Conservation (phyloP, 202 grass and related monocot genomes). For the Hordeum pubiflorum region DNA sequence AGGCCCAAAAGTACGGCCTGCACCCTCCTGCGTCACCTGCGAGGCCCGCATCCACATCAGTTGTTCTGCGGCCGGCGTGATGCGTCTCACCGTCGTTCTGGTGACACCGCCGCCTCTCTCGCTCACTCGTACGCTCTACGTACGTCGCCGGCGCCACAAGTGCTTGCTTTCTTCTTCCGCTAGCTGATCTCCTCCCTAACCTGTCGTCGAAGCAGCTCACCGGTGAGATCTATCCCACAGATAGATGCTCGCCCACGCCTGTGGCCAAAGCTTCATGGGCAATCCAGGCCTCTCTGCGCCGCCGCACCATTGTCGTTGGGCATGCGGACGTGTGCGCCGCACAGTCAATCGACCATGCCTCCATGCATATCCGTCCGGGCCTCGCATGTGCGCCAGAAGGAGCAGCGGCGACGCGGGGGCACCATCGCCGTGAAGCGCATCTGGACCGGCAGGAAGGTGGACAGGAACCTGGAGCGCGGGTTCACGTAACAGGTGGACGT, state of each 20-base stretch:
- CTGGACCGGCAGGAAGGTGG: conserved; percentile 32
- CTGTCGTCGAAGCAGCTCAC: conserved; percentile 56
- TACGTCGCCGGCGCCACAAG: no score
- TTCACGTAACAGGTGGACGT: conserved; percentile 61
- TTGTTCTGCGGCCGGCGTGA: no score
- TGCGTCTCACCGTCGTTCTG: no score
- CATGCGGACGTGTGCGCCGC: conserved; percentile 29
- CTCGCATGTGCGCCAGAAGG: conserved; percentile 17
- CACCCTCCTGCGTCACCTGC: no score
- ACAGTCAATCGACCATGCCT: conserved; percentile 4
- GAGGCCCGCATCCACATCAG: no score
- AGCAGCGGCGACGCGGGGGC: neutral
- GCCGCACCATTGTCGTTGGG: neutral
- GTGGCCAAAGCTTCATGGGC: conserved; percentile 48
- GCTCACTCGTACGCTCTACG: no score
- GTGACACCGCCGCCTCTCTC: no score
- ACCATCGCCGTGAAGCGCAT: conserved; percentile 73
- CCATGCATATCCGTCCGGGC: conserved; percentile 18
- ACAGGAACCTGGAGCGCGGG: conserved; percentile 33
- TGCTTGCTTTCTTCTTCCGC: no score
- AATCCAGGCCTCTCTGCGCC: conserved; percentile 52
- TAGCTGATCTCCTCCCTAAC: no score
- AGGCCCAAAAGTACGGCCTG: no score
- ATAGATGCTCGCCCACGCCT: conserved; percentile 23
- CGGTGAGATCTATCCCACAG: conserved; percentile 39